Base-by-base conservation (phyloP, 2,329 filamentous ascomycete genomes). In the Waltergamsia citrina region DNA sequence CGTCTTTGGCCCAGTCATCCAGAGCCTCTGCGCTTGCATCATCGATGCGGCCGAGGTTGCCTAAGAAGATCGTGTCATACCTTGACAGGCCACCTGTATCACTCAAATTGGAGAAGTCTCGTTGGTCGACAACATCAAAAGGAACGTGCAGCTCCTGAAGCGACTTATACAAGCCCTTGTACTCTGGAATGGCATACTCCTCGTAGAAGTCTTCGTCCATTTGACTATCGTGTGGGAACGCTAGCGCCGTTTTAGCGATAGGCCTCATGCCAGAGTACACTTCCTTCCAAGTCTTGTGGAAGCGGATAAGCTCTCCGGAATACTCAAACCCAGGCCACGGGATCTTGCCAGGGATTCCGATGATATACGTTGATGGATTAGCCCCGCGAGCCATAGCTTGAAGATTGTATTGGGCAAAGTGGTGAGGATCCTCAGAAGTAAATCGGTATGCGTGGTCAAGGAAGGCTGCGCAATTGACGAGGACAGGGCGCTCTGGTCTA, bases 61-160 rank as follows among this genome's bases (percentile, higher is more conserved):
- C 41, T 9, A 43, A 23, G 4, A 44, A 20, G 9, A 44, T 14
- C 9, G 35, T 32, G 2, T 40, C 19, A 18, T 41, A 43, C 18
- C 39, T 32, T 8, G 37, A 21, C 20, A 41, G 22, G 11, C 38
- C 41, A 18, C 27, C 37, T 10, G 24, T 39, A 11, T 41, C 29
- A 3, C 27, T 23, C n/a, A 37, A 43, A 3, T 32, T 35, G 3
- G 19, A 17, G 14, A 44, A 11, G 20, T 43, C 16, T 20, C 40
- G 17, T 25, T 41, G 37, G 4, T 31, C 21, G 10, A 43, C 19
- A 8, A 41, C 33, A 21, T 42, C 42, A 27, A 44, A 44, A 11
- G 38, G 36, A n/a, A 44, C 24, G 18, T 42, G 40, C 10, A 39
- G 34, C 34, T 44, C 42, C 22, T 44, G 42, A 17, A 44, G 33